Evolutionary conservation across 2,329 filamentous ascomycete species (phyloP).

Genomic region (Colletotrichum sp.): DNA sequence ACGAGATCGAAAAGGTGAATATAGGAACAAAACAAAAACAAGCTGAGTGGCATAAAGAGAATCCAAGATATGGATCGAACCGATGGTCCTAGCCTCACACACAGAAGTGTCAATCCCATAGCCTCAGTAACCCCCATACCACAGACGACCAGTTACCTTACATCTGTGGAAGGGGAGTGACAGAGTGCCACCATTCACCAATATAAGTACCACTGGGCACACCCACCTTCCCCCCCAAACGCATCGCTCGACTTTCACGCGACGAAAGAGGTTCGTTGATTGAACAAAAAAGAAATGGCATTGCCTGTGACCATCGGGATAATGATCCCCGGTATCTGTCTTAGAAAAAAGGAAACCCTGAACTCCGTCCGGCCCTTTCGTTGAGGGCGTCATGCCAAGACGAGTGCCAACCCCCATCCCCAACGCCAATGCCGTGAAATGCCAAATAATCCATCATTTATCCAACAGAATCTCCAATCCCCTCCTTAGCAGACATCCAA

Average conservation of each 20-base stretch:
- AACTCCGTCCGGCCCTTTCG: not conserved
- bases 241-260: not conserved
- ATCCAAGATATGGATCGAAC: not conserved
- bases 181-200: not conserved
- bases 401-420: not conserved
- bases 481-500: slow-evolving; percentile 2
- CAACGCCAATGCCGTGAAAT: slow-evolving; percentile 15
- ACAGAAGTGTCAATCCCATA: not conserved
- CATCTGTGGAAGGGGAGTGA: not conserved
- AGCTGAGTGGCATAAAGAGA: not conserved
- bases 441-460: not conserved
- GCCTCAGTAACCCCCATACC: not conserved
- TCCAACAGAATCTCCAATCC: not conserved
- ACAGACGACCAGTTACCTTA: not conserved
- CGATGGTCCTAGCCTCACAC: not conserved
- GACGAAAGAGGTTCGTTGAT: not conserved
- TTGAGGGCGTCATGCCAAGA: not conserved
- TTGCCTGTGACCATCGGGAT: not conserved
- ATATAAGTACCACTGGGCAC: rapidly evolving
- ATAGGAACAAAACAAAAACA: not conserved
- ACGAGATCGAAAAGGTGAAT: not conserved
- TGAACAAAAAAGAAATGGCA: not conserved
- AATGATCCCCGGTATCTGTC: not conserved
- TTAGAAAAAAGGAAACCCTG: not conserved
- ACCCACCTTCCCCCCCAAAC: rapidly evolving